Evolutionary conservation across 2,329 filamentous ascomycete genomes (phyloP).

Genomic region (Boeremia exigua): DNA sequence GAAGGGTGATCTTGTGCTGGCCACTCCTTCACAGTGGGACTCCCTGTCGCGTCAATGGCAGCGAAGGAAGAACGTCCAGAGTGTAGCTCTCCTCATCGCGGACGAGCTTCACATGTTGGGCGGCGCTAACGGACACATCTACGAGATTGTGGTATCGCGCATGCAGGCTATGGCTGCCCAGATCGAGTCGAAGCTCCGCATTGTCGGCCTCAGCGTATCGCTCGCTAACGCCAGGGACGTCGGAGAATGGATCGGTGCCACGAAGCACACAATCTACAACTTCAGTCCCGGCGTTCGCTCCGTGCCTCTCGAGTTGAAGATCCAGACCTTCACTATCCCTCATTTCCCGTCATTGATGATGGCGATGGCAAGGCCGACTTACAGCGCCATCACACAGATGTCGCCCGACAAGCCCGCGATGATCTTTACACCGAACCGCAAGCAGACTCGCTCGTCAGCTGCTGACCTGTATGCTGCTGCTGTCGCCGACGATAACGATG

Average conservation of each 20-base stretch:
- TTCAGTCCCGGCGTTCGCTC: constrained; percentile 92
- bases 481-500: constrained; percentile 86
- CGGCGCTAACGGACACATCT: constrained; percentile 83
- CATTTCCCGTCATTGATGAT: constrained; percentile 99
- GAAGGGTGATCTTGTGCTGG: constrained; percentile 84
- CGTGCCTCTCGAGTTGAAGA: constrained; percentile 88
- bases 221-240: constrained; percentile 92
- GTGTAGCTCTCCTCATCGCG: constrained; percentile 87
- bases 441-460: constrained; percentile 87
- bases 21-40: constrained; percentile 95
- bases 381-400: constrained; percentile 84
- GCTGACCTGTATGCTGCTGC: constrained; percentile 88
- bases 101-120: constrained; percentile 95
- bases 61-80: constrained; percentile 91
- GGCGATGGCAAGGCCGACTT: constrained; percentile 95
- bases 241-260: constrained; percentile 97
- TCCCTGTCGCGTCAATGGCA: constrained; percentile 96
- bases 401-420: constrained; percentile 89
- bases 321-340: constrained; percentile 93
- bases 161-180: constrained; percentile 96
- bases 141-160: constrained; percentile 95
- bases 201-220: constrained; percentile 88
- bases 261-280: constrained; percentile 98
- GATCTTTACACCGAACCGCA: constrained; percentile 89
- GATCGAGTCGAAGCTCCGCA: constrained; percentile 81